Evolutionary conservation across 2,329 filamentous ascomycete species (phyloP), one percentile per base, ranked within the genome.

Genomic region (Sphaceloma murrayae): DNA sequence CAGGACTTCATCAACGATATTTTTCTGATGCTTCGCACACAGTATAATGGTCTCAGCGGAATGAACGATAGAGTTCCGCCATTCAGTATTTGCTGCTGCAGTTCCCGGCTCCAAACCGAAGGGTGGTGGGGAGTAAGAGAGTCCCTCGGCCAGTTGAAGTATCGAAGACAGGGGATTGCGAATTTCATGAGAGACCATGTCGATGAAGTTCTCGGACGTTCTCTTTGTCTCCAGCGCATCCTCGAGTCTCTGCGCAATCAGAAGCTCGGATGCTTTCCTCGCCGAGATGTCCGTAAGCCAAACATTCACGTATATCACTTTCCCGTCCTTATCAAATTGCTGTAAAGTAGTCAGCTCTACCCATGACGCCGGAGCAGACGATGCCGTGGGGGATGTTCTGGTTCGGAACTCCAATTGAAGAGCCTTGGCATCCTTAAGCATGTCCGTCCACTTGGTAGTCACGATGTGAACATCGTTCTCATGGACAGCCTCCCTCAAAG

Each of bases 1-100:
- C 18, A 70, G 51, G 0, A 69, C 61, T 45, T 69, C 67, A 48
- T 69, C 63, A 5, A 69, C 65, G 26, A 68, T 67, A 4, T 63
- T 55, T 43, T 54, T 51, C 34, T 57, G 55, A 32, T 59, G 56
- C 14, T 52, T 46, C 3, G 54, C 53, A 32, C 55, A 57, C 10
- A 51, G 49, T 4, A 57, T 42, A 16, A 57, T 55, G 7, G 52
- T 58, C 32, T 52, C 51, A 2, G 54, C 55, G 2, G 52, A 47
- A 2, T 51, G 52, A 4, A 52, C 3, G 80, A 58, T 14, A 77
- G 62, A 22, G 62, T 58, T 3, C 56, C 57, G 5, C 2, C 22
- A 29, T 67, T 62, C 2, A 62, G n/a, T 27, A 27, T 6, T 27
- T 27, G 24, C 6, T 27, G n/a, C n/a, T n/a, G n/a, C n/a, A n/a